Conservation (phyloP, 495 filamentous ascomycete genomes). For the Tuber umbilicatum region DNA sequence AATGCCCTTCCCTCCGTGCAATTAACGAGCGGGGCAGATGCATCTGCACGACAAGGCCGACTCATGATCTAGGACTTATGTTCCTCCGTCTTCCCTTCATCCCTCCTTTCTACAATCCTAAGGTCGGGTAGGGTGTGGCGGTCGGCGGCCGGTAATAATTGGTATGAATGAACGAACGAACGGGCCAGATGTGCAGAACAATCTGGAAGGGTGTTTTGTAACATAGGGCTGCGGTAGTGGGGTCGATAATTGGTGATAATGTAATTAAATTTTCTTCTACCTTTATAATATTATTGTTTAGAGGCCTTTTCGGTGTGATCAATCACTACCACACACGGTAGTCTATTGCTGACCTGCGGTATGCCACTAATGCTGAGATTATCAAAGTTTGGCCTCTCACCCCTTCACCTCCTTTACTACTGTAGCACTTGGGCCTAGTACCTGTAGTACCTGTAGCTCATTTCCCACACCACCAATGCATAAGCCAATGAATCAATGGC, state of each 20-base stretch:
- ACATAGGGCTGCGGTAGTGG: background rate
- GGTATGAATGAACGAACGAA: background rate
- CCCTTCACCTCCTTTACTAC: background rate
- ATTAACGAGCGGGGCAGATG: background rate
- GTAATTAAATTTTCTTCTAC: background rate
- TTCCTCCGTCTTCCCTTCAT: background rate
- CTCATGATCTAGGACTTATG: background rate
- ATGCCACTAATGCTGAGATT: conserved; percentile 9
- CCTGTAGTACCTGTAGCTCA: background rate
- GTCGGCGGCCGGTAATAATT: background rate
- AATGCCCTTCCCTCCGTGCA: conserved; percentile 7
- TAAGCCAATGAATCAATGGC: background rate
- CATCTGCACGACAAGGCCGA: background rate
- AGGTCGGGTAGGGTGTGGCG: background rate
- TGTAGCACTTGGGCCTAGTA: background rate
- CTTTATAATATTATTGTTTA: too few relatives aligned
- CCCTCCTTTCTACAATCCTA: background rate
- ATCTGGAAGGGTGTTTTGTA: background rate
- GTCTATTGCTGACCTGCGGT: conserved; percentile 16
- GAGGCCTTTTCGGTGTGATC: background rate
- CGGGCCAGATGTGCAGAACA: background rate
- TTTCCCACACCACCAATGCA: background rate
- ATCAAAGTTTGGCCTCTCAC: background rate
- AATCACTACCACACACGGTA: background rate
- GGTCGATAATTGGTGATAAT: background rate